Evolutionary conservation across 2,329 filamentous ascomycete species (phyloP).

Genomic region (Dactylellina parvicollis): DNA sequence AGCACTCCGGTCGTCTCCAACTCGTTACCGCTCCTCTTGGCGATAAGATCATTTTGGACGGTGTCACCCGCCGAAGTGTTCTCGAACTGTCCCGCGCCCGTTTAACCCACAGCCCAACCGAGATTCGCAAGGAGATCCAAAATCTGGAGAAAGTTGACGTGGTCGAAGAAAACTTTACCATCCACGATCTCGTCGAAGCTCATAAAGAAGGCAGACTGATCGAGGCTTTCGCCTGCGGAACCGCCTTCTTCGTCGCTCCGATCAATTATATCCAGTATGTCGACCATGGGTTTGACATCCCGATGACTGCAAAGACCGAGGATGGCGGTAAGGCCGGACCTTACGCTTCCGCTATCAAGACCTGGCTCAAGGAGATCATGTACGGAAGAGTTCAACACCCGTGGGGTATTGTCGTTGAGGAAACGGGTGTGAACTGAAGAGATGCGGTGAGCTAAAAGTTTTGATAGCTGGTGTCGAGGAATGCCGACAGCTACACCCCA

Average conservation of each 20-base stretch:
- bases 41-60: slow-evolving; percentile 84
- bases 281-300: slow-evolving; percentile 71
- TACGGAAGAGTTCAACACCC: slow-evolving; percentile 74
- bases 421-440: slow-evolving; percentile 61
- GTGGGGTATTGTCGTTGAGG: slow-evolving; percentile 75
- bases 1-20: slow-evolving; percentile 70
- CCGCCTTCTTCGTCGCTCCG: slow-evolving; percentile 80
- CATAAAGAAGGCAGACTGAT: slow-evolving; percentile 78
- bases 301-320: slow-evolving; percentile 66
- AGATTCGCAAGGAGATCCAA: slow-evolving; percentile 37
- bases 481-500: too few relatives aligned
- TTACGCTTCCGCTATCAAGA: slow-evolving; percentile 72
- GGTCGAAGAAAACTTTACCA: slow-evolving; percentile 83
- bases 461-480: too few relatives aligned
- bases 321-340: slow-evolving; percentile 64
- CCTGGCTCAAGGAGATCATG: slow-evolving; percentile 77
- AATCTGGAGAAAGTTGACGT: slow-evolving; percentile 70
- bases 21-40: slow-evolving; percentile 85
- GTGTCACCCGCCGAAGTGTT: slow-evolving; percentile 84
- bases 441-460: too few relatives aligned
- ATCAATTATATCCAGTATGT: slow-evolving; percentile 75
- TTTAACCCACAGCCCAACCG: slow-evolving; percentile 64
- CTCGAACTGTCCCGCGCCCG: slow-evolving; percentile 76
- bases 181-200: slow-evolving; percentile 78
- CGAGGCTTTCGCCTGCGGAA: slow-evolving; percentile 87